These are phyloP conservation scores for Penicillium crystallinum DNA, from an alignment of 495 filamentous ascomycete genomes.

Conservation along the genomic window DNA sequence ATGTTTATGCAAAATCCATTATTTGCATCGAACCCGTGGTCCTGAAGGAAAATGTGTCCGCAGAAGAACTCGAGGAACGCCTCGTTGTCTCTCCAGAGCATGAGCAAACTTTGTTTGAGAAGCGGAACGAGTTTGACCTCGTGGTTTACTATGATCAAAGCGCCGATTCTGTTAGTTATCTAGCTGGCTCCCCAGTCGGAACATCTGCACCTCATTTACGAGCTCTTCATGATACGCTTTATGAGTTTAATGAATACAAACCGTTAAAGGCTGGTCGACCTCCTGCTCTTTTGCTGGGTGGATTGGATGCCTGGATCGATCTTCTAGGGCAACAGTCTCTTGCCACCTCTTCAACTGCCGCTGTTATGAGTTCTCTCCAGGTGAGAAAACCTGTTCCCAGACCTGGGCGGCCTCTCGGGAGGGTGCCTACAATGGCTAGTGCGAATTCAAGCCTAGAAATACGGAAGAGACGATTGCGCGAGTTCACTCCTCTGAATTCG, in stretches of 20 bases:
- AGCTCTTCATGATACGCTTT: constrained; percentile 71
- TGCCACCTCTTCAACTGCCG: constrained; percentile 49
- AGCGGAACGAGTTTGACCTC: constrained; percentile 73
- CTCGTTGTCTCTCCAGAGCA: constrained; percentile 71
- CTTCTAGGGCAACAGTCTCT: constrained; percentile 68
- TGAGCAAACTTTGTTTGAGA: constrained; percentile 70
- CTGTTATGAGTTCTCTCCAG: constrained; percentile 44
- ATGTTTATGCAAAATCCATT: constrained; percentile 73
- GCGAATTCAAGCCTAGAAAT: constrained; percentile 49
- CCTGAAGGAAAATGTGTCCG: constrained; percentile 71
- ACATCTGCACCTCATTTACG: constrained; percentile 56
- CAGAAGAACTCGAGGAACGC: constrained; percentile 75
- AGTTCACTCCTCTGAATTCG: constrained; percentile 54
- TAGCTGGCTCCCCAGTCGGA: constrained; percentile 41
- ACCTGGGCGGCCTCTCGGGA: constrained; percentile 45
- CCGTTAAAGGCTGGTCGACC: constrained; percentile 54
- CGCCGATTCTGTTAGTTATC: constrained; percentile 50
- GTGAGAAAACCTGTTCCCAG: constrained; percentile 29
- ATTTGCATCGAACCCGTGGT: constrained; percentile 90
- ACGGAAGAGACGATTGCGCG: constrained; percentile 51
- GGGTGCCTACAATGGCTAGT: constrained; percentile 49
- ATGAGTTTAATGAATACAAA: constrained; percentile 77
- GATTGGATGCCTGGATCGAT: constrained; percentile 79
- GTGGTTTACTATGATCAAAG: constrained; percentile 86
- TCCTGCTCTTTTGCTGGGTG: constrained; percentile 75